These are phyloP conservation scores for Fragaria nilgerrensis DNA, from an alignment of 306 rosid species.

Conservation along the genomic window DNA sequence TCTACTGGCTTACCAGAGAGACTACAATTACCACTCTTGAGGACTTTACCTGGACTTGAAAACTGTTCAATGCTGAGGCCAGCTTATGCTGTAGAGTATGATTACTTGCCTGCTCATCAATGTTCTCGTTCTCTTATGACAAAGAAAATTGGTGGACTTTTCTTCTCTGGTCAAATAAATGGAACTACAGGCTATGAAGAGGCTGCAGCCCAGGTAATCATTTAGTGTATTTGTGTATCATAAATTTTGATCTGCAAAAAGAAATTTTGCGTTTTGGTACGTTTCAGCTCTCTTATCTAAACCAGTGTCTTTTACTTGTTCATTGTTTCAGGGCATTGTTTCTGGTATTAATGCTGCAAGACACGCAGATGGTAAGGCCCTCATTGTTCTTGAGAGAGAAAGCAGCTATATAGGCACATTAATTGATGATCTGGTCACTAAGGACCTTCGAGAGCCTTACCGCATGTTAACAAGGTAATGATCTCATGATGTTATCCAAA, in stretches of 20 bases:
- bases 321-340: conserved; percentile 62
- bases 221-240: neutral
- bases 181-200: conserved; percentile 99
- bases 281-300: conserved; percentile 11
- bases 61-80: conserved; percentile 97
- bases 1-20: conserved; percentile 98
- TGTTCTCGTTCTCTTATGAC: conserved; percentile 93
- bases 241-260: neutral
- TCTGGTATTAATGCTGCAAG: conserved; percentile 96
- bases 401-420: conserved; percentile 89
- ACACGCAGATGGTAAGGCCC: conserved; percentile 76
- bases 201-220: conserved; percentile 90
- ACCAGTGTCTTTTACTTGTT: conserved; percentile 11
- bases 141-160: conserved; percentile 84
- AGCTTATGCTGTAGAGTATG: conserved; percentile 98
- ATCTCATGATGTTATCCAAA: conserved; percentile 9
- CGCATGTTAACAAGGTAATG: conserved; percentile 60
- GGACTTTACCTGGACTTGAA: conserved; percentile 98
- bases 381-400: conserved; percentile 92
- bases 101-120: conserved; percentile 91
- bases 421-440: conserved; percentile 70
- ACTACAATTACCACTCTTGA: conserved; percentile 83
- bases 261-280: conserved; percentile 15
- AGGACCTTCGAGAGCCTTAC: conserved; percentile 68
- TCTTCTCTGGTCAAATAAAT: conserved; percentile 98